Base-by-base conservation (phyloP, 2,329 filamentous ascomycete genomes). In the Trichoderma sp. region DNA sequence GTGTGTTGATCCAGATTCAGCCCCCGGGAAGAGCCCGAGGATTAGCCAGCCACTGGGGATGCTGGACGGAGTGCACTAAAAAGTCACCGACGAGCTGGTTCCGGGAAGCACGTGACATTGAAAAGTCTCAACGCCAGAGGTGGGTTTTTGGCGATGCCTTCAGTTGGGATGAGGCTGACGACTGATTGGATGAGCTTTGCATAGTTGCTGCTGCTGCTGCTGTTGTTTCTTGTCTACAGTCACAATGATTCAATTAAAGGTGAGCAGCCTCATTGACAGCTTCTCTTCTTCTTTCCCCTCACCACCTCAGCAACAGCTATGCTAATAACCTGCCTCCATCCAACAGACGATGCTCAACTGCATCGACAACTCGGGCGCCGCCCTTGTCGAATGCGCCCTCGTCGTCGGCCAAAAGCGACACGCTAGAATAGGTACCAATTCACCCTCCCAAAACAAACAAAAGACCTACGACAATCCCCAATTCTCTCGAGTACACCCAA, bases 361-460 rank as follows among this genome's bases (percentile, higher is more conserved):
- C 91, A 98, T 99, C 90, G 96, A 99, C 91, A 99, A 98, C 87
- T 98, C 96, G 75, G 96, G 96, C 81, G 96, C 96, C 77, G 95
- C 96, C 78, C 88, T 99, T 76, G 96, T 98, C 84, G 96, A 99
- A 86, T 99, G 96, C 85, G 93, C 92, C 81, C 92, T 95, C 81
- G 92, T 98, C 74, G 86, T 99, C 78, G 93, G 93, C 79, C 96
- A 95, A 85, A 97, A 98, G 85, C 87, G 90, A 76, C 90, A 91
- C 78, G 96, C 95, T 73, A 92, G 91, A 79, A 95, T 99, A 79
- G 96, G 95, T 97, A 88, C 63, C 6, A 3, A 13, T 17, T 5
- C 7, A 17, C 12, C 28, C 13, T 36, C 34, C 5, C 13, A 36
- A 36, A 15, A 13, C 32, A 34, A 34, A 17, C 12, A 11, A 17